phyloP scores from a whole-genome alignment of 306 rosid species.

The Rosa rugosa region DNA sequence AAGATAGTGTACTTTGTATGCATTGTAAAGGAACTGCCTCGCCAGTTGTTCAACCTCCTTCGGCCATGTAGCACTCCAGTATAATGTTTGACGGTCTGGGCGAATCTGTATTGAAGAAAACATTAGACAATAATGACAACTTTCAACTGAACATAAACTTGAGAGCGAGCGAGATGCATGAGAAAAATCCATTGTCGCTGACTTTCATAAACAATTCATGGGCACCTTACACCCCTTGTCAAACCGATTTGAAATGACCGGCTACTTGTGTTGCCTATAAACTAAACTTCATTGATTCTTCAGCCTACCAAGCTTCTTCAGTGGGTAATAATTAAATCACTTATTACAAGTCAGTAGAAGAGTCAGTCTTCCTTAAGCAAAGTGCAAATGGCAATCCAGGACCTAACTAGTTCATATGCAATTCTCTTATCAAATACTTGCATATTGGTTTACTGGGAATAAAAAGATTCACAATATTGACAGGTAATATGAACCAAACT shows the following conservation, averaged over 20 bases:
- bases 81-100: slow-evolving; percentile 91
- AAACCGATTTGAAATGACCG: background rate
- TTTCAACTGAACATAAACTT: background rate
- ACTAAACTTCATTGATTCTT: background rate
- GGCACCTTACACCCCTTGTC: slow-evolving; percentile 3
- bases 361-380: background rate
- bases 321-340: background rate
- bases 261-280: background rate
- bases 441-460: background rate
- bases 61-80: slow-evolving; percentile 99
- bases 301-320: background rate
- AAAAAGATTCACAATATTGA: background rate
- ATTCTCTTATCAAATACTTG: background rate
- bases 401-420: background rate
- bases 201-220: background rate
- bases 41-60: slow-evolving; percentile 95
- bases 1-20: slow-evolving; percentile 63
- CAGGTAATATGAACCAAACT: background rate
- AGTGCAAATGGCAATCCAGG: background rate
- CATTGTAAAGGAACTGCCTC: slow-evolving; percentile 83
- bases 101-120: slow-evolving; percentile 58
- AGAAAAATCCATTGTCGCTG: background rate
- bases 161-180: background rate
- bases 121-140: slow-evolving; percentile 10
- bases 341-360: background rate